phyloP scores from a whole-genome alignment of 495 filamentous ascomycete genomes.

The Aspergillus kassunensis region DNA sequence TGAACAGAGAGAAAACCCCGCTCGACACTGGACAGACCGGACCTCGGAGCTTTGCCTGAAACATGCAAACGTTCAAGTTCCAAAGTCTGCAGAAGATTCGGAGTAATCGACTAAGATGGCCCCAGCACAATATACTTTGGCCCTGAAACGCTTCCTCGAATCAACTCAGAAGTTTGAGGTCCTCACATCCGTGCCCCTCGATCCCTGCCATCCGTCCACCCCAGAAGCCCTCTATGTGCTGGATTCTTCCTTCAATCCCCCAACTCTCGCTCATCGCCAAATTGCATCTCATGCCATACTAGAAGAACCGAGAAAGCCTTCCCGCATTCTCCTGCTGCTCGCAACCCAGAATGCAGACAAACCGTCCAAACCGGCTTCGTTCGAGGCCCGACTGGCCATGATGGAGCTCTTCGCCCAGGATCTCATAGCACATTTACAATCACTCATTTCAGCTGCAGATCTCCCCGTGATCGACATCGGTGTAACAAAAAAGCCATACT shows the following conservation, averaged over 20 bases:
- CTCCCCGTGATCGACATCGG: conserved; percentile 64
- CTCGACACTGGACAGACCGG: no score
- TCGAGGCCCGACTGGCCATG: conserved; percentile 79
- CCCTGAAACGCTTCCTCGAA: conserved; percentile 54
- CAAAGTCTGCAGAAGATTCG: no score
- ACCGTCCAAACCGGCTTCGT: conserved; percentile 72
- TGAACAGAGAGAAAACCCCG: background rate
- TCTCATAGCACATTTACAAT: conserved; percentile 37
- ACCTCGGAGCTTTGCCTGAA: no score
- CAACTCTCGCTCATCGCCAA: conserved; percentile 73
- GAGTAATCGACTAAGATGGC: no score
- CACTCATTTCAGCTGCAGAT: conserved; percentile 4
- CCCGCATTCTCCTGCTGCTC: conserved; percentile 73
- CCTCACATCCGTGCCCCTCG: conserved; percentile 49
- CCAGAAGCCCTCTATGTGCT: conserved; percentile 68
- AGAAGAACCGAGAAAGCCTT: conserved; percentile 27
- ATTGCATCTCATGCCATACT: conserved; percentile 68
- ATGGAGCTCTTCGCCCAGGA: conserved; percentile 79
- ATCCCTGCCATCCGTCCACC: conserved; percentile 20
- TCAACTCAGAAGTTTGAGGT: conserved; percentile 56
- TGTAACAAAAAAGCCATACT: conserved; percentile 78
- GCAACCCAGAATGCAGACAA: conserved; percentile 95
- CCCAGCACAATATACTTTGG: conserved; percentile 33
- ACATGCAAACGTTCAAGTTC: no score
- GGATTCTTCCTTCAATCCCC: conserved; percentile 95